Evolutionary conservation across 108 stramenopile genomes (phyloP).

Genomic region (Discostella stelligeroides): DNA sequence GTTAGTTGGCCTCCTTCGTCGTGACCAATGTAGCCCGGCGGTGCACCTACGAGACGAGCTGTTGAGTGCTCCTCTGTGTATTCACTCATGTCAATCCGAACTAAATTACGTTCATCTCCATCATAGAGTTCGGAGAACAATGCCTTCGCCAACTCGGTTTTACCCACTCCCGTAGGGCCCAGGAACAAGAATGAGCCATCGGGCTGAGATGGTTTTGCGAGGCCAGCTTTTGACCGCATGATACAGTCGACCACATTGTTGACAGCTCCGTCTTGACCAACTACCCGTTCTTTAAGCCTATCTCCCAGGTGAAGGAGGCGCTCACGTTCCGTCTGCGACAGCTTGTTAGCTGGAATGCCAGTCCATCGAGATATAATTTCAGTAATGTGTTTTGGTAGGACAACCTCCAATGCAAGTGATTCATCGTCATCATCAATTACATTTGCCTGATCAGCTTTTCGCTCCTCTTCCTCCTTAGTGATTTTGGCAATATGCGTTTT

Average conservation of each 20-base stretch:
- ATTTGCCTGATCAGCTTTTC: constrained; percentile 50
- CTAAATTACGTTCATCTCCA: constrained; percentile 72
- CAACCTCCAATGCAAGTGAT: constrained; percentile 73
- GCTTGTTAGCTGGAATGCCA: constrained; percentile 84
- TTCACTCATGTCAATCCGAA: constrained; percentile 92
- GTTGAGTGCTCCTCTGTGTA: constrained; percentile 91
- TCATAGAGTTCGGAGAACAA: constrained; percentile 79
- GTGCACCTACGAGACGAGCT: constrained; percentile 81
- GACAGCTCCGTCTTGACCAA: constrained; percentile 87
- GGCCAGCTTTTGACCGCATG: constrained; percentile 73
- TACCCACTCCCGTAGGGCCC: constrained; percentile 88
- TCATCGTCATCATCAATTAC: constrained; percentile 54
- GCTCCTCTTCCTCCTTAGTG: constrained; percentile 69
- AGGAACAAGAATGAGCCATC: constrained; percentile 80
- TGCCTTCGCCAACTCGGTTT: constrained; percentile 83
- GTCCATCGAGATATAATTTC: constrained; percentile 85
- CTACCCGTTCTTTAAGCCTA: constrained; percentile 68
- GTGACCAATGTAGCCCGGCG: constrained; percentile 94
- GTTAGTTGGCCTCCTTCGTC: constrained; percentile 98
- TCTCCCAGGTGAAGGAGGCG: constrained; percentile 78
- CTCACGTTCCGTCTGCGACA: constrained; percentile 76
- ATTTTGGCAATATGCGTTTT: constrained; percentile 67
- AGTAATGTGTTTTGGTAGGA: constrained; percentile 83
- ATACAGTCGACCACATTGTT: constrained; percentile 74
- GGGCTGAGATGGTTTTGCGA: constrained; percentile 60